Evolutionary conservation across 164 flowering plant genomes (phyloP).

Genomic region (Tinospora cordifolia): DNA sequence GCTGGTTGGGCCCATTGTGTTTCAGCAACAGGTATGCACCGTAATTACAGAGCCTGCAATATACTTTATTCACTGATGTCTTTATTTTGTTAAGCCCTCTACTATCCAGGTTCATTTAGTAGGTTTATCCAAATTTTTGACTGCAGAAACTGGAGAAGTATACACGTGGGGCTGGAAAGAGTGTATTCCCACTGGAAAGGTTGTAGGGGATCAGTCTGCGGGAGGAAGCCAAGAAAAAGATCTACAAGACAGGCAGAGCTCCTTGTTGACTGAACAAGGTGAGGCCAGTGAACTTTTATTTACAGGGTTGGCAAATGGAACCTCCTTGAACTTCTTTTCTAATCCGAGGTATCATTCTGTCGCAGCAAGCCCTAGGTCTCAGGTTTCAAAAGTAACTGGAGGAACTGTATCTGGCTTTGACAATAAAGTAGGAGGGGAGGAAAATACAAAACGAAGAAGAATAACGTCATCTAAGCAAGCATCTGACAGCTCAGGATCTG

Average conservation of each 20-base stretch:
- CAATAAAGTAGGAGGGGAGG: conserved; percentile 49
- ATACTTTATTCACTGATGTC: background rate
- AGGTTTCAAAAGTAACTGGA: conserved; percentile 39
- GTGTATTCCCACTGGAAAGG: conserved; percentile 89
- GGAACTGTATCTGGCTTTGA: conserved; percentile 40
- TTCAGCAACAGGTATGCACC: conserved; percentile 65
- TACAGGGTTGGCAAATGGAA: conserved; percentile 2
- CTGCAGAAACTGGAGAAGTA: conserved; percentile 64
- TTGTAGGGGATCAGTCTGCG: conserved; percentile 46
- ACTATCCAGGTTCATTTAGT: background rate
- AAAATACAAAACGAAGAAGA: conserved; percentile 65
- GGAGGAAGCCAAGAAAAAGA: conserved; percentile 44
- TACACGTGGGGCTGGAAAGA: conserved; percentile 99
- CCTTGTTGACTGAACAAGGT: conserved; percentile 66
- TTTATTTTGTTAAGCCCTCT: background rate
- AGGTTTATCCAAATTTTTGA: background rate
- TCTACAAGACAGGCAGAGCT: conserved; percentile 37
- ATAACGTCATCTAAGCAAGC: conserved; percentile 60
- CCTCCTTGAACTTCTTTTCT: conserved; percentile 14
- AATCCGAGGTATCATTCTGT: conserved; percentile 20
- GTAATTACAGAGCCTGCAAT: background rate
- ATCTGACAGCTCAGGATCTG: conserved; percentile 61
- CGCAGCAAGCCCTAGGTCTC: conserved; percentile 67
- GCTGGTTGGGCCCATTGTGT: conserved; percentile 99
- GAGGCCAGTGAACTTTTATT: conserved; percentile 8